These are phyloP conservation scores for Xylaria venustula DNA, from an alignment of 495 filamentous ascomycete species.

Conservation along the genomic window DNA sequence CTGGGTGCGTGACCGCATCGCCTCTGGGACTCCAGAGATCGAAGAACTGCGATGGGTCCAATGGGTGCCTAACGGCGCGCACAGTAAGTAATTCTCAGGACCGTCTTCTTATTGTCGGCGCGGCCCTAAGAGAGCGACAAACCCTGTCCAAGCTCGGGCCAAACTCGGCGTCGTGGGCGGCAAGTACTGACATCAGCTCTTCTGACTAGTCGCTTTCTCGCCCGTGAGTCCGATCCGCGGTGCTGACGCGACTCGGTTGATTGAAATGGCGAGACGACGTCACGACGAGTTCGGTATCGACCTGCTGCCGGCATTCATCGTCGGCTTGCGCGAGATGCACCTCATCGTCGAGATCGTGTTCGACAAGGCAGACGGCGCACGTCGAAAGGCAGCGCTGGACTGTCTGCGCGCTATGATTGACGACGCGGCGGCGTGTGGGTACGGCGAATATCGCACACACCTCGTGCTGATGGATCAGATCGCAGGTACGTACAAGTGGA, in stretches of 20 bases:
- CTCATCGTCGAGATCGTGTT: constrained; percentile 59
- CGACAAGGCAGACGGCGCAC: constrained; percentile 42
- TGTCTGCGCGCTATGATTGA: constrained; percentile 48
- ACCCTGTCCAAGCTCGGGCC: too few species aligned
- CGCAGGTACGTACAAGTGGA: constrained; percentile 56
- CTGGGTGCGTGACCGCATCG: constrained; percentile 36
- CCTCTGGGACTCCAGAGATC: constrained; percentile 45
- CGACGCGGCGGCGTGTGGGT: constrained; percentile 48
- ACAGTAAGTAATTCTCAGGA: constrained; percentile 28
- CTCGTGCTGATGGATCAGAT: constrained; percentile 57
- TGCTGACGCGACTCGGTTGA: constrained; percentile 35
- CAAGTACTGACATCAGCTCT: background rate
- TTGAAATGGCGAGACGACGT: constrained; percentile 26
- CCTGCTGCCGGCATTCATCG: constrained; percentile 46
- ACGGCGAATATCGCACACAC: constrained; percentile 59
- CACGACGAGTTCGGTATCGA: constrained; percentile 46
- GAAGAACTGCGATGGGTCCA: constrained; percentile 53
- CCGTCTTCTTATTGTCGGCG: too few species aligned
- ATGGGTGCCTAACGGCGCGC: constrained; percentile 53
- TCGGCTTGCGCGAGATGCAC: constrained; percentile 55
- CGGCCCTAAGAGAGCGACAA: too few species aligned
- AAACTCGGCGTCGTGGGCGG: too few species aligned
- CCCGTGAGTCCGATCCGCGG: constrained; percentile 49
- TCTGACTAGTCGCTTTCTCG: constrained; percentile 45
- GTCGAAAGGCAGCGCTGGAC: constrained; percentile 36